phyloP scores from a whole-genome alignment of 1,284 basidiomycete genomes.

The Ceratobasidium sp. region DNA sequence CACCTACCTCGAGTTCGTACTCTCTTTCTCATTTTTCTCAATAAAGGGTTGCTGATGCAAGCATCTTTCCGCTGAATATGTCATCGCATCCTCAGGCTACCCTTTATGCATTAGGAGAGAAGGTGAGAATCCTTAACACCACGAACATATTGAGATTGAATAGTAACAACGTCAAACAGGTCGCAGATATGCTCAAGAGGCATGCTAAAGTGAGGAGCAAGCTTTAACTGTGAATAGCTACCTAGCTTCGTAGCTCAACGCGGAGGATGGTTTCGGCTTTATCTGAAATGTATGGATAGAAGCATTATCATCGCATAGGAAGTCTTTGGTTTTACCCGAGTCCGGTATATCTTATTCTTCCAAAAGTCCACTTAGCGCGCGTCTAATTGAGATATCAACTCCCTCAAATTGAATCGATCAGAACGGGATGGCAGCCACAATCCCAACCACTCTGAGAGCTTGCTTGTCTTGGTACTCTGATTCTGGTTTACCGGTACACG shows the following conservation, averaged over 20 bases:
- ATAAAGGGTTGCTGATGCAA: slow-evolving; percentile 7
- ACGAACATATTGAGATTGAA: neutral
- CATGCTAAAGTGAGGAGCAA: neutral
- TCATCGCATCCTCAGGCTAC: slow-evolving; percentile 43
- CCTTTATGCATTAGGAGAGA: slow-evolving; percentile 44
- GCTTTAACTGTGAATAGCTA: neutral
- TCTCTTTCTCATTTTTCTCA: neutral
- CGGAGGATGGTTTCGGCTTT: no score
- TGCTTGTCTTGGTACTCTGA: neutral
- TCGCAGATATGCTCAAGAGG: slow-evolving; percentile 24
- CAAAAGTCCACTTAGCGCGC: no score
- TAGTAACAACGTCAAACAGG: neutral
- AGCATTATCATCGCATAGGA: no score
- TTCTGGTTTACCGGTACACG: neutral
- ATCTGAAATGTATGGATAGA: neutral
- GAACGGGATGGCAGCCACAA: no score
- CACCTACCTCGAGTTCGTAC: neutral
- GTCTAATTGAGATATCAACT: no score
- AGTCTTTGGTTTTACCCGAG: no score
- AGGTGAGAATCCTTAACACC: slow-evolving; percentile 17
- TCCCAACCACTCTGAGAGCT: neutral
- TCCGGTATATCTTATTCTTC: no score
- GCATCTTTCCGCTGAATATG: slow-evolving; percentile 24
- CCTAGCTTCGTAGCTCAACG: neutral
- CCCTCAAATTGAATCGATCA: no score